Conservation (phyloP, 2,329 filamentous ascomycete species). For the Curvularia hawaiiensis region DNA sequence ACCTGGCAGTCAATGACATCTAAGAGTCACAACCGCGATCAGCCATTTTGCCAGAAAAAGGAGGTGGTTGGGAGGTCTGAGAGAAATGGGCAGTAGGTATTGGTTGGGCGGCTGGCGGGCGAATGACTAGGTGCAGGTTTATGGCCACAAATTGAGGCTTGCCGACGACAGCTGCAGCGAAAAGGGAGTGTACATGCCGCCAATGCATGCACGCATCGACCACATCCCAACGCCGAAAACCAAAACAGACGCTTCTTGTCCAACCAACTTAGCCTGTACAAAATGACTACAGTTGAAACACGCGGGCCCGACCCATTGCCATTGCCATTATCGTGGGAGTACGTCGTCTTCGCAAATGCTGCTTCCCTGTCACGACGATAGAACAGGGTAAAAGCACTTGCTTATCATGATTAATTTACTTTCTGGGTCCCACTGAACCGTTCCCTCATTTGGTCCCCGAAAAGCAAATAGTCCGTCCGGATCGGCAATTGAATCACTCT, state of each 20-base stretch:
- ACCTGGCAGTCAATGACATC: conserved; percentile 7
- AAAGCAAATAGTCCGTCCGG: neutral
- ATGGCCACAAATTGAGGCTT: conserved; percentile 22
- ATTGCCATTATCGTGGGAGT: neutral
- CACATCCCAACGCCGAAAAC: conserved; percentile 21
- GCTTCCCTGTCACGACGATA: neutral
- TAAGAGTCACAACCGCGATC: conserved; percentile 3
- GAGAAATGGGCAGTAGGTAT: conserved; percentile 1
- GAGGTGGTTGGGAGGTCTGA: conserved; percentile 4
- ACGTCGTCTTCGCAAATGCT: neutral
- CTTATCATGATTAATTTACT: neutral
- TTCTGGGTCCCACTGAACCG: neutral
- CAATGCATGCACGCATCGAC: conserved; percentile 37
- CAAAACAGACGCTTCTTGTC: conserved; percentile 10
- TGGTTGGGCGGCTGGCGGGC: conserved; percentile 6
- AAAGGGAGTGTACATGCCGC: conserved; percentile 36
- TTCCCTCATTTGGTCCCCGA: neutral
- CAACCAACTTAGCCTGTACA: conserved; percentile 33
- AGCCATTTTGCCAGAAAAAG: neutral
- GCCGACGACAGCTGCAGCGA: conserved; percentile 28
- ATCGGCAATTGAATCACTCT: neutral
- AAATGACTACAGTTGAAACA: conserved; percentile 10
- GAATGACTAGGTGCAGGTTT: conserved; percentile 28
- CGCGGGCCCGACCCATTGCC: neutral
- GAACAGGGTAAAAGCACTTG: neutral